These are phyloP conservation scores for Leccinum pachyderme DNA, from an alignment of 1,284 basidiomycete species.

Conservation along the genomic window DNA sequence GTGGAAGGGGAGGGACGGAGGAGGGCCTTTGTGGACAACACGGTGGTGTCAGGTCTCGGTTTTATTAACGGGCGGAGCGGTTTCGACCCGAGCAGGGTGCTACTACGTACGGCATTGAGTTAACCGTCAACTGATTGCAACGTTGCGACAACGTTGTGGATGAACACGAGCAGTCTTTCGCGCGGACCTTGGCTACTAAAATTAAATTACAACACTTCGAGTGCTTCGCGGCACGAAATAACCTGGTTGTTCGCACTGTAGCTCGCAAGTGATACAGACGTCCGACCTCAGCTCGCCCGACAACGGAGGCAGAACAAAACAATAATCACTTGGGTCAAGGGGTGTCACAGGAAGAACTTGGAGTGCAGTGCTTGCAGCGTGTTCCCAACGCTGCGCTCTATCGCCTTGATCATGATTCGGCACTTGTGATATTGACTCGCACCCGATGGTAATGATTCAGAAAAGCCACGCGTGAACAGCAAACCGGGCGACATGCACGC, in stretches of 20 bases:
- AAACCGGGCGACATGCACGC: too few species aligned
- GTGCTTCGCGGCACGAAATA: background rate
- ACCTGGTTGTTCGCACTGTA: background rate
- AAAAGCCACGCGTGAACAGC: background rate
- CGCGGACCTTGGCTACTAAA: background rate
- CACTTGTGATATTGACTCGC: background rate
- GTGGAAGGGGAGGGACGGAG: background rate
- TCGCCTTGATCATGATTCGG: background rate
- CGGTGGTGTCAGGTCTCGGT: background rate
- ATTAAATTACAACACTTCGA: too few species aligned
- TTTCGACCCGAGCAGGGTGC: background rate
- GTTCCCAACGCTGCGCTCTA: conserved; percentile 16
- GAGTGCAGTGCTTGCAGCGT: conserved; percentile 13
- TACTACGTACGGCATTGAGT: conserved; percentile 13
- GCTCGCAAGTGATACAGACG: background rate
- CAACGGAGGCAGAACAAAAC: background rate
- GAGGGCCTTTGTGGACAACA: background rate
- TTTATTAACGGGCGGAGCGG: conserved; percentile 17
- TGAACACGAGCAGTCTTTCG: background rate
- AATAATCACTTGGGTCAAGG: conserved; percentile 15
- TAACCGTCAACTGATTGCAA: conserved; percentile 25
- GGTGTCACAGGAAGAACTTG: background rate
- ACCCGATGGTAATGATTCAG: background rate
- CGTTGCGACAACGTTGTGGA: conserved; percentile 20
- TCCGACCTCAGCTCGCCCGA: background rate